Conservation (phyloP, 2,329 filamentous ascomycete species). For the Hypoxylon sp. region DNA sequence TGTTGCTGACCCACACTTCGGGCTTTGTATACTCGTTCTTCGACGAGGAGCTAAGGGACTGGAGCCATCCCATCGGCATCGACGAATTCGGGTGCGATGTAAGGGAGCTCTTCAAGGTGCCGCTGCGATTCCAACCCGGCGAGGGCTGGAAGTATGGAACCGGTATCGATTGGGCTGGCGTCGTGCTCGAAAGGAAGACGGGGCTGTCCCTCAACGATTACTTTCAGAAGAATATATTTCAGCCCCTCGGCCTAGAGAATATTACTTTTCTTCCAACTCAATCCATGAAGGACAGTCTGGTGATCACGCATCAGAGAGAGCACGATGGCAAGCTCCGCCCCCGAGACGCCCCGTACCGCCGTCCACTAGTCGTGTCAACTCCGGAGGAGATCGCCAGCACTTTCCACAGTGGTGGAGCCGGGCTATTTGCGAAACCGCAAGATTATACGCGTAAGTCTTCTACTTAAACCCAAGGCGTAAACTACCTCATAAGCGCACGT, state of each 20-base stretch:
- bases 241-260: slow-evolving; percentile 63
- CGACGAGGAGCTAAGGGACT: slow-evolving; percentile 64
- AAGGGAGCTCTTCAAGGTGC: slow-evolving; percentile 65
- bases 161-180: slow-evolving; percentile 68
- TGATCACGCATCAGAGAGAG: slow-evolving; percentile 69
- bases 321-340: slow-evolving; percentile 59
- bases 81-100: slow-evolving; percentile 72
- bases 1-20: slow-evolving; percentile 69
- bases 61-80: slow-evolving; percentile 63
- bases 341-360: slow-evolving; percentile 67
- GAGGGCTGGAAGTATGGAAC: slow-evolving; percentile 73
- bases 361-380: slow-evolving; percentile 61
- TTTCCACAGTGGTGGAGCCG: slow-evolving; percentile 74
- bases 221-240: slow-evolving; percentile 63
- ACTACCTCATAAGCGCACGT: neutral
- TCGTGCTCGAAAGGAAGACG: slow-evolving; percentile 63
- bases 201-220: slow-evolving; percentile 64
- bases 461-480: neutral
- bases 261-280: slow-evolving; percentile 71
- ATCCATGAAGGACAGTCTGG: slow-evolving; percentile 69
- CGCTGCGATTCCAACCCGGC: slow-evolving; percentile 75
- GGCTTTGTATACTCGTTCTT: slow-evolving; percentile 73
- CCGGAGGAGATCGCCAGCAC: slow-evolving; percentile 60
- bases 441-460: slow-evolving; percentile 71
- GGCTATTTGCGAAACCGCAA: slow-evolving; percentile 70